Conservation (phyloP, 1,284 basidiomycete genomes). For the Wolfiporia cocos region DNA sequence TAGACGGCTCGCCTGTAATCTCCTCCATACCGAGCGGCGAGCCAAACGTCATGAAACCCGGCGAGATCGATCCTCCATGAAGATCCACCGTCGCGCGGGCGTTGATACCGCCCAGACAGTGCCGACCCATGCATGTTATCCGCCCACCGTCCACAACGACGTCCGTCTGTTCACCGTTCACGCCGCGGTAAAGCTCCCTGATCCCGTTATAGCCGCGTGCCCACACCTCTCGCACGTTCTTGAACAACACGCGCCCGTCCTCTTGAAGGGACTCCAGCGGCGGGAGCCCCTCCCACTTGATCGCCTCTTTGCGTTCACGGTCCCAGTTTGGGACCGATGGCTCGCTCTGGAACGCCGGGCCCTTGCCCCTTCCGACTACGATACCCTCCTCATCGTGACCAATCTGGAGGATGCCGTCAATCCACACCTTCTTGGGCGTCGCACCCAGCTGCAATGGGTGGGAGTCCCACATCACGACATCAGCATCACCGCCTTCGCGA, state of each 20-base stretch:
- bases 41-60: slow-evolving; percentile 56
- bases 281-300: slow-evolving; percentile 63
- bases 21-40: slow-evolving; percentile 54
- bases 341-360: slow-evolving; percentile 32
- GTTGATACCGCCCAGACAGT: slow-evolving; percentile 15
- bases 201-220: slow-evolving; percentile 15
- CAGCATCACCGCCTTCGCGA: slow-evolving; percentile 49
- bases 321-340: slow-evolving; percentile 61
- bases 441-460: slow-evolving; percentile 78
- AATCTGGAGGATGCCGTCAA: slow-evolving; percentile 67
- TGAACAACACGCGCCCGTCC: slow-evolving; percentile 44
- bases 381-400: slow-evolving; percentile 37
- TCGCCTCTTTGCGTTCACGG: slow-evolving; percentile 44
- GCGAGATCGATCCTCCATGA: slow-evolving; percentile 48
- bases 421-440: slow-evolving; percentile 70
- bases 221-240: slow-evolving; percentile 49
- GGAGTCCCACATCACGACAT: slow-evolving; percentile 70
- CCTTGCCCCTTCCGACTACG: slow-evolving; percentile 25
- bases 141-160: slow-evolving; percentile 25
- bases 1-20: slow-evolving; percentile 58
- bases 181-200: slow-evolving; percentile 10
- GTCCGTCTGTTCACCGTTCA: slow-evolving; percentile 9
- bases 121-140: slow-evolving; percentile 16
- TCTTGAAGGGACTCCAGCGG: slow-evolving; percentile 42
- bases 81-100: slow-evolving; percentile 32